phyloP scores from a whole-genome alignment of 176 grass and related monocot species.

The Oryza brachyantha region DNA sequence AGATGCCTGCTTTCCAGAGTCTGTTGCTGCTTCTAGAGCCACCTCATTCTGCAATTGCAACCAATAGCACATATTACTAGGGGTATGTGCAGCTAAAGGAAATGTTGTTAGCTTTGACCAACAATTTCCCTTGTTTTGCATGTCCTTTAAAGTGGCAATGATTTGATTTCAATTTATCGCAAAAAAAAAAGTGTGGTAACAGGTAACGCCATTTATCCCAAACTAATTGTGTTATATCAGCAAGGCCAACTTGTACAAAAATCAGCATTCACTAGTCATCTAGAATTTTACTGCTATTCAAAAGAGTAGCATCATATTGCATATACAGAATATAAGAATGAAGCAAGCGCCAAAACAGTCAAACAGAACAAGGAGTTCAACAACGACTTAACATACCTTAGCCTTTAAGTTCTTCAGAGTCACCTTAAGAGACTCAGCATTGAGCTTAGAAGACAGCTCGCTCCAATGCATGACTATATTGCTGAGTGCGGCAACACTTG shows the following conservation, averaged over 20 bases:
- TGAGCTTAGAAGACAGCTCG: conserved; percentile 61
- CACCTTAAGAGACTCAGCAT: conserved; percentile 60
- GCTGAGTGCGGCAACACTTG: conserved; percentile 66
- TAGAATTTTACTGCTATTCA: not conserved
- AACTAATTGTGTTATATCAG: not conserved
- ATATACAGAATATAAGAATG: not conserved
- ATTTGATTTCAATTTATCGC: not conserved
- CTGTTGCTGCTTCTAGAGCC: conserved; percentile 37
- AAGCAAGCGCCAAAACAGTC: not conserved
- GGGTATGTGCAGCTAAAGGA: not conserved
- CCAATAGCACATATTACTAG: not conserved
- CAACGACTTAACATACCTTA: conserved; percentile 47
- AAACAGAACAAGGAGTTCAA: not conserved
- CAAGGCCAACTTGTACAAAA: not conserved
- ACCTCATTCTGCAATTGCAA: conserved; percentile 66
- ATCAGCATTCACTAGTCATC: not conserved
- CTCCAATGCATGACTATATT: conserved; percentile 73
- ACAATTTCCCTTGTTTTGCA: not conserved
- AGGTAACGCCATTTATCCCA: not conserved
- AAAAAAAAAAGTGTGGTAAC: not conserved
- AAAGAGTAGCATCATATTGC: not conserved
- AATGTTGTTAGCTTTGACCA: not conserved
- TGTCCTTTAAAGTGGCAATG: not conserved
- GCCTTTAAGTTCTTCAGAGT: conserved; percentile 70
- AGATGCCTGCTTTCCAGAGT: conserved; percentile 42